phyloP scores from a whole-genome alignment of 352 stramenopile genomes.

The Elongisporangium senticosum region DNA sequence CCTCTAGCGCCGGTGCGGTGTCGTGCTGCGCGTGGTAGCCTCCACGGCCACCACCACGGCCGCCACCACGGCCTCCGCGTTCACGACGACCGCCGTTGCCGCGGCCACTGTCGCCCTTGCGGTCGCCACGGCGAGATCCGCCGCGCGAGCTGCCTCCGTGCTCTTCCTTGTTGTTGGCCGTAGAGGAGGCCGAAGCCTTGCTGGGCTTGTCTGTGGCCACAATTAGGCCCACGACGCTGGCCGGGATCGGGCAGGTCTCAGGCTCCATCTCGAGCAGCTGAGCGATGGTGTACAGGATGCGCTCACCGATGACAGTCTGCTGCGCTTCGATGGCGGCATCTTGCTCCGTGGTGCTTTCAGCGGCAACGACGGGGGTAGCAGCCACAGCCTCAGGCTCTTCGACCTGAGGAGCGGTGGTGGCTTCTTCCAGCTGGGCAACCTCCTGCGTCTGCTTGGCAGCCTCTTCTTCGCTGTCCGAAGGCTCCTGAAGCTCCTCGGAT shows the following conservation, averaged over 20 bases:
- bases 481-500: slow-evolving; percentile 18
- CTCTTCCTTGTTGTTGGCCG: slow-evolving; percentile 16
- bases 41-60: slow-evolving; percentile 36
- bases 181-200: slow-evolving; percentile 29
- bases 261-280: slow-evolving; percentile 71
- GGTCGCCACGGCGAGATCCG: slow-evolving; percentile 37
- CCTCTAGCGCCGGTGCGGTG: slow-evolving; percentile 47
- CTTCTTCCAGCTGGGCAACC: slow-evolving; percentile 4
- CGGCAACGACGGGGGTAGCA: not conserved
- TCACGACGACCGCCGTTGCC: slow-evolving; percentile 30
- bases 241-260: slow-evolving; percentile 41
- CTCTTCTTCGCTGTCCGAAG: slow-evolving; percentile 6
- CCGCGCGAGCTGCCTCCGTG: slow-evolving; percentile 22
- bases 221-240: slow-evolving; percentile 40
- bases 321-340: slow-evolving; percentile 27
- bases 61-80: slow-evolving; percentile 31
- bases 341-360: slow-evolving; percentile 11
- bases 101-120: slow-evolving; percentile 38
- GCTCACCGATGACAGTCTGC: slow-evolving; percentile 36
- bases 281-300: slow-evolving; percentile 75
- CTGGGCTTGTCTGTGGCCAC: slow-evolving; percentile 42
- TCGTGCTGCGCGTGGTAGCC: slow-evolving; percentile 34
- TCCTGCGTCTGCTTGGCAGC: slow-evolving; percentile 20
- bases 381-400: not conserved
- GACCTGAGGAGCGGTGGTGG: not conserved